Percentiles rank a stretch among this genome's conserved stretches.
Evolutionary conservation across 257 asterid genomes (phyloP).

Genomic region (Jacaranda copaia): DNA sequence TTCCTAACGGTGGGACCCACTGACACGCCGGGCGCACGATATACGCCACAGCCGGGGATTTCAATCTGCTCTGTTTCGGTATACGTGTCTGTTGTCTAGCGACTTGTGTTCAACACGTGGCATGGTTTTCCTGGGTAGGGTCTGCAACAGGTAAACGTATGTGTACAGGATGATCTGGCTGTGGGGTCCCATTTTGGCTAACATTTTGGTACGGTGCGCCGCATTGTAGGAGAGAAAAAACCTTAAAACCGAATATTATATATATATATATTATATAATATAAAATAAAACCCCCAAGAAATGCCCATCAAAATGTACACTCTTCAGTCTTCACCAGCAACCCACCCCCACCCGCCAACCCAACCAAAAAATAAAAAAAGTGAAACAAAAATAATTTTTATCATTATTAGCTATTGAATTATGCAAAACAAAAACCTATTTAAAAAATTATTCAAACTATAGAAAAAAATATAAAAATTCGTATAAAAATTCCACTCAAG

Average conservation of each 20-base stretch:
- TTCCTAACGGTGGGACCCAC: constrained; percentile 18
- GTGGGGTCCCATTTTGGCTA: neutral
- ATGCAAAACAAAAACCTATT: too few relatives aligned
- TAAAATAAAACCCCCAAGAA: neutral
- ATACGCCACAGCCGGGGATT: neutral
- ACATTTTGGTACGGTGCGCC: neutral
- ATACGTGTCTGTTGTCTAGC: constrained; percentile 1
- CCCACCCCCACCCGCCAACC: neutral
- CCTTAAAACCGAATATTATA: too few relatives aligned
- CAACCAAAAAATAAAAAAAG: too few relatives aligned
- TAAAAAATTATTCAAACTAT: too few relatives aligned
- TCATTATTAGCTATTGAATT: too few relatives aligned
- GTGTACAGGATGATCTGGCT: neutral
- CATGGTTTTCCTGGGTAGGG: neutral
- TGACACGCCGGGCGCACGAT: constrained; percentile 13
- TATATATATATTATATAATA: too few relatives aligned
- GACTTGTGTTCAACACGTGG: constrained; percentile 15
- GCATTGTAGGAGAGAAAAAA: neutral
- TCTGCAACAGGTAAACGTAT: neutral
- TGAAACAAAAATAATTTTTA: too few relatives aligned
- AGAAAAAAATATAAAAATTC: too few relatives aligned
- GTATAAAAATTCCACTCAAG: too few relatives aligned
- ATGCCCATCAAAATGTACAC: neutral
- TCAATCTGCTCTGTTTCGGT: neutral
- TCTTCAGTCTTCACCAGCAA: neutral